Conservation (phyloP, 768 basidiomycete species). For the Trametes cingulata region DNA sequence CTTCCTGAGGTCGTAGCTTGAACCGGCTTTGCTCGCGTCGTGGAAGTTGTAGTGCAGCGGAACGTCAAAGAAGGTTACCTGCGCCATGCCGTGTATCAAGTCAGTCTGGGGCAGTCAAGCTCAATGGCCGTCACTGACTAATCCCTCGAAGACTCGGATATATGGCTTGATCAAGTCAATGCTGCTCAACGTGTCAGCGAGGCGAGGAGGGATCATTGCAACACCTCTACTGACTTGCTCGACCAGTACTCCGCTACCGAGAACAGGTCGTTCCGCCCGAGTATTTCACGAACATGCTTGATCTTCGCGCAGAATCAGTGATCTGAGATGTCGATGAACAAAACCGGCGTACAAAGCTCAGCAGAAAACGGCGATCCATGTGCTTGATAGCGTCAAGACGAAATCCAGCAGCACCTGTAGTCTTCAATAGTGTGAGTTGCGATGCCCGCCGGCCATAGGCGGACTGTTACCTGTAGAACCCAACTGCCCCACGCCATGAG, state of each 20-base stretch:
- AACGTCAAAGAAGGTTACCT: conserved; percentile 91
- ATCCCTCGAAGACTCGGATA: conserved; percentile 62
- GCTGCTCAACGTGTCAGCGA: conserved; percentile 32
- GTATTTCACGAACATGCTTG: conserved; percentile 46
- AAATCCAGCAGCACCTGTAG: conserved; percentile 71
- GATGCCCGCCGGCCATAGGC: not conserved
- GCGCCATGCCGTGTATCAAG: not conserved
- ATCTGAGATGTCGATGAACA: not conserved
- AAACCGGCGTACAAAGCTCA: conserved; percentile 57
- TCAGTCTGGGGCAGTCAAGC: not conserved
- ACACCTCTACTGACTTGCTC: conserved; percentile 44
- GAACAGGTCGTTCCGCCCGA: conserved; percentile 57
- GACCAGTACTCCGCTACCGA: conserved; percentile 84
- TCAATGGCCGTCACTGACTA: conserved; percentile 42
- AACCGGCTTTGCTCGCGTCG: conserved; percentile 67
- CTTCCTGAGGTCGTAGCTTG: conserved; percentile 71
- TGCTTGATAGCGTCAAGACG: conserved; percentile 93
- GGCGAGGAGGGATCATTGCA: not conserved
- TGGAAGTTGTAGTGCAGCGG: conserved; percentile 85
- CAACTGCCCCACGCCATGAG: conserved; percentile 77
- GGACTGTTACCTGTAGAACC: conserved; percentile 53
- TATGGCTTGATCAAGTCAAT: conserved; percentile 55
- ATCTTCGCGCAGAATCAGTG: conserved; percentile 30
- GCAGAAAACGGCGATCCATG: conserved; percentile 69
- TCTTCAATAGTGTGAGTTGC: conserved; percentile 39